Base-by-base conservation (phyloP, 2,329 filamentous ascomycete genomes). In the Blumeriella jaapii region DNA sequence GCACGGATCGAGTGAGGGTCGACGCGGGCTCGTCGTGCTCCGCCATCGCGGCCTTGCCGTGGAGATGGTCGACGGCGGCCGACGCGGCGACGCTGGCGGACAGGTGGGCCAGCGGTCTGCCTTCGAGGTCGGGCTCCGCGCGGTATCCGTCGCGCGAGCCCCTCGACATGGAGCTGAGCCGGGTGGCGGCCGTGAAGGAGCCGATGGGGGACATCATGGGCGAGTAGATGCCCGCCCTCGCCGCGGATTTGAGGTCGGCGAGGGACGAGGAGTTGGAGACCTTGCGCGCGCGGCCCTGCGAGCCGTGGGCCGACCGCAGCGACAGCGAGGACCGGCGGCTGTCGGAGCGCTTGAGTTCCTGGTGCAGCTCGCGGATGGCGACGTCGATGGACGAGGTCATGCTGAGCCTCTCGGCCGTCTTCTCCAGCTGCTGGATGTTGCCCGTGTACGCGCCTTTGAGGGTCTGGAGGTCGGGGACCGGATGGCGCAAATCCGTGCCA, bases 341-440 rank as follows among this genome's bases (percentile, higher is more conserved):
- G 53, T 82, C 79, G 52, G 66, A 72, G 46, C 74, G 69, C 59
- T 82, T 83, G 53, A 82, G 63, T 57, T 82, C 76, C 41, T 74
- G 65, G 57, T 83, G 76, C 46, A 84, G 65, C 51, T 79, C 74
- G 40, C 79, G 71, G 49, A 86, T 87, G 48, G 82, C 80, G 61
- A 82, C 74, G 50, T 81, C 80, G 52, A 86, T 81, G 42, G 82
- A 83, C 43, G 77, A 82, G 29, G 67, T 68, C 38, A 75, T 78
- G 48, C 78, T 82, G 56, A 87, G 65, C 45, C 75, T 70, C 58
- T 86, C 81, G 31, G 82, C 82, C 8, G 75, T 78, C 46, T 79
- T 76, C 58, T 89, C 82, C 43, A 87, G 71, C 31, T 77, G 72
- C 46, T 78, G 74, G 43, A 87, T 76, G 60, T 80, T 85, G 54